Conservation (phyloP, 2,329 filamentous ascomycete species). For the Pseudogymnoascus sp. region DNA sequence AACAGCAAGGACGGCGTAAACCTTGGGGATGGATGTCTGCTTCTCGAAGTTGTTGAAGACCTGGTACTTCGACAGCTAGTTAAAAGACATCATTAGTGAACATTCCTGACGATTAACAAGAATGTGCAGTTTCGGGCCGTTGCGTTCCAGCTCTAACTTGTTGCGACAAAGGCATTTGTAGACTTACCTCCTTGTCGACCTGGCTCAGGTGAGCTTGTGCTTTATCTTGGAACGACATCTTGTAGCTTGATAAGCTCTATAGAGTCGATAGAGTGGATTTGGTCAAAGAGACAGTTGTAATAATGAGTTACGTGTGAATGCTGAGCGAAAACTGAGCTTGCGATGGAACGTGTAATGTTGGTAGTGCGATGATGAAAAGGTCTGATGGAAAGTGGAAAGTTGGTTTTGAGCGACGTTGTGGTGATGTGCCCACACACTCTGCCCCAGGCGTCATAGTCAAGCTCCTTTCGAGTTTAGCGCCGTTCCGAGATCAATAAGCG, state of each 20-base stretch:
- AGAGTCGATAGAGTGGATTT: not conserved
- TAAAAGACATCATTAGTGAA: slow-evolving; percentile 14
- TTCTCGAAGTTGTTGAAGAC: slow-evolving; percentile 78
- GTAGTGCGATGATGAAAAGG: slow-evolving; percentile 7
- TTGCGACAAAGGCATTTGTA: slow-evolving; percentile 11
- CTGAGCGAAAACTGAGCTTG: slow-evolving; percentile 3
- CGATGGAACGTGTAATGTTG: slow-evolving; percentile 3
- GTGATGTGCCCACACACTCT: slow-evolving; percentile 8
- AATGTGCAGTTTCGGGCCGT: not conserved
- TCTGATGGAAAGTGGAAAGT: slow-evolving; percentile 8
- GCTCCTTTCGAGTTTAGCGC: slow-evolving; percentile 9
- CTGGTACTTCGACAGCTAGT: slow-evolving; percentile 77
- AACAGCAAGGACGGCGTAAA: slow-evolving; percentile 70
- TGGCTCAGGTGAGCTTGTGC: slow-evolving; percentile 67
- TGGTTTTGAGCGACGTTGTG: slow-evolving; percentile 6
- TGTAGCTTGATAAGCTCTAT: slow-evolving; percentile 17
- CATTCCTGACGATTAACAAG: not conserved
- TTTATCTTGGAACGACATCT: slow-evolving; percentile 69
- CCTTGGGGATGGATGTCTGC: slow-evolving; percentile 74
- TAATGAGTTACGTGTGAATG: slow-evolving; percentile 25
- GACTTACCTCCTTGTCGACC: slow-evolving; percentile 73
- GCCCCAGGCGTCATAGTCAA: slow-evolving; percentile 8
- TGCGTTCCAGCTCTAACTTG: not conserved
- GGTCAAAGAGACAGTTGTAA: not conserved
- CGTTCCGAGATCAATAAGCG: slow-evolving; percentile 10